Evolutionary conservation across 495 filamentous ascomycete species (phyloP).

Genomic region (Penicillium lividum): DNA sequence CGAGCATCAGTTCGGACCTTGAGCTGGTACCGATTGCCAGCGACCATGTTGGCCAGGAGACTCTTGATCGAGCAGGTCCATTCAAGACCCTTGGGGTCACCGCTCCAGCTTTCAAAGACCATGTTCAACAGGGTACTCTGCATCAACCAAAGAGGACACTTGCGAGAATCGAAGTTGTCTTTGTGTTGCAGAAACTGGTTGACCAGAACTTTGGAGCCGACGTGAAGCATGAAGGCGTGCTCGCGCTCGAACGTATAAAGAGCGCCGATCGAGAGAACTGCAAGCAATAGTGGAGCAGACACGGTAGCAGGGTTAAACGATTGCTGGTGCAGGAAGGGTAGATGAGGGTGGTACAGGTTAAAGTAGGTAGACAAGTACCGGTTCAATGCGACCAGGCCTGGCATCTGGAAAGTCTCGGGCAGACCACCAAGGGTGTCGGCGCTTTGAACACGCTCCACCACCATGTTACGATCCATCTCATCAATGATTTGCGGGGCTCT

Average conservation of each 20-base stretch:
- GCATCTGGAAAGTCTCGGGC: constrained; percentile 85
- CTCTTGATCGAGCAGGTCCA: constrained; percentile 99
- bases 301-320: constrained; percentile 80
- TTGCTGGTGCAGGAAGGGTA: constrained; percentile 93
- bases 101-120: constrained; percentile 99
- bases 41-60: constrained; percentile 96
- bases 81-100: constrained; percentile 94
- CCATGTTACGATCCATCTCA: constrained; percentile 78
- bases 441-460: constrained; percentile 80
- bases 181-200: constrained; percentile 97
- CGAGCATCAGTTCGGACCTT: constrained; percentile 89
- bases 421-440: constrained; percentile 80
- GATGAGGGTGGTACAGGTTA: constrained; percentile 92
- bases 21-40: constrained; percentile 93
- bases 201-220: constrained; percentile 93
- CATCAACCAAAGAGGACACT: constrained; percentile 97
- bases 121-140: constrained; percentile 95
- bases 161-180: constrained; percentile 97
- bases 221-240: constrained; percentile 93
- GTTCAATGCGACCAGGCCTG: constrained; percentile 74
- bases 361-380: constrained; percentile 94
- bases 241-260: constrained; percentile 97
- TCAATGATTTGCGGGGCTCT: constrained; percentile 64
- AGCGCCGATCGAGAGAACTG: constrained; percentile 92
- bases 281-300: constrained; percentile 80